Base-by-base conservation (phyloP, 2,329 filamentous ascomycete species). In the Penicillium sp. region DNA sequence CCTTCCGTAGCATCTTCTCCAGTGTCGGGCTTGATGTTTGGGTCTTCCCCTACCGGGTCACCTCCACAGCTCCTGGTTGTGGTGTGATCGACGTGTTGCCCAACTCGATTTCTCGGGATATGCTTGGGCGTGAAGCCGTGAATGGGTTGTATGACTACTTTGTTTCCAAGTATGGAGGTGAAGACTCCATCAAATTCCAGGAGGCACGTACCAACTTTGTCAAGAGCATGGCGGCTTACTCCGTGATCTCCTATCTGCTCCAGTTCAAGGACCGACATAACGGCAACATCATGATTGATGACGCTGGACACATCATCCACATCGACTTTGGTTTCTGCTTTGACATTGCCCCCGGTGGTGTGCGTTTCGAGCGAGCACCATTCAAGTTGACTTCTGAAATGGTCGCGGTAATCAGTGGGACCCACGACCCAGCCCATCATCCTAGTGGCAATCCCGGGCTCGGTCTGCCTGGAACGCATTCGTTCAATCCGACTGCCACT, bases 261-360 rank as follows among this genome's bases (percentile, higher is more conserved):
- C 96, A 99, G 70, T 98, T 99, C 87, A 99, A 99, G 76, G 95
- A 99, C 73, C 88, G 95, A 3, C 95, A 99, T 79, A 99, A 99
- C 74, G 95, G 95, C 60, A 99, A 99, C 80, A 99, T 99, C 80
- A 99, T 99, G 96, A 88, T 99, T 62, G 93, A 99, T 73, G 93
- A 97, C 69, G 90, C 90, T 0, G 95, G 96, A 4, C 95, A 99
- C 76, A 96, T 99, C 69, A 85, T 99, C 53, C 95, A 99, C 79
- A 98, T 99, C 66, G 95, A 99, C 74, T 99, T 99, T 70, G 95
- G 95, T 10, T 99, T 99, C 84, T 98, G 93, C 79, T 99, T 99
- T 77, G 96, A 99, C 71, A 98, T 99, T 66, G 95, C 93, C 1
- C 95, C 95, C 0, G 95, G 95, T 48, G 95, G 96, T 58, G 92